These are phyloP conservation scores for Moesziomyces parantarcticus DNA, from an alignment of 1,284 basidiomycete genomes.

Conservation along the genomic window DNA sequence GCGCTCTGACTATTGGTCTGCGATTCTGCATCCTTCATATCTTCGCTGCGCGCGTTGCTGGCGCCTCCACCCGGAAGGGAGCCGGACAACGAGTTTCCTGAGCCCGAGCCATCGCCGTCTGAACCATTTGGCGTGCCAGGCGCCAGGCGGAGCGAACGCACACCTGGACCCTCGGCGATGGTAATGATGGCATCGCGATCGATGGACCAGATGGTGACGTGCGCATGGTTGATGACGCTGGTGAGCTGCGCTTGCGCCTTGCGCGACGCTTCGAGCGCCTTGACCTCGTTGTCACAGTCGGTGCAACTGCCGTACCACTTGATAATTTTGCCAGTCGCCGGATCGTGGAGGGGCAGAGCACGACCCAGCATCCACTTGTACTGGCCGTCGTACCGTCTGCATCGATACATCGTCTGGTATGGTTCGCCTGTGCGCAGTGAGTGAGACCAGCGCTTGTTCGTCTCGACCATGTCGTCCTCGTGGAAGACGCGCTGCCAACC, in stretches of 20 bases:
- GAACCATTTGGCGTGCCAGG: conserved; percentile 57
- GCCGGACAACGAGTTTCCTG: conserved; percentile 36
- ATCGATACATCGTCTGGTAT: conserved; percentile 67
- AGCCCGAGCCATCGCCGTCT: conserved; percentile 44
- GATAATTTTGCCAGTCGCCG: conserved; percentile 54
- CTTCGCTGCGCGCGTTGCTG: conserved; percentile 27
- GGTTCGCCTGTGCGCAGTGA: conserved; percentile 67
- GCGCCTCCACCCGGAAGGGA: conserved; percentile 26
- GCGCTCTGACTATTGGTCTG: conserved; percentile 53
- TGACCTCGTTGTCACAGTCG: conserved; percentile 62
- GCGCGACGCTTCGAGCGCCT: conserved; percentile 58
- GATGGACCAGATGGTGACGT: conserved; percentile 63
- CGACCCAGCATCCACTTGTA: conserved; percentile 66
- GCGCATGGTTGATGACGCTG: conserved; percentile 63
- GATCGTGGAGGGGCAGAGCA: conserved; percentile 61
- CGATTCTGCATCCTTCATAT: conserved; percentile 41
- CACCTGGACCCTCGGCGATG: conserved; percentile 62
- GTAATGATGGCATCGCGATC: conserved; percentile 58
- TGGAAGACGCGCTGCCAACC: conserved; percentile 68
- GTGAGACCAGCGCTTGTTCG: conserved; percentile 61
- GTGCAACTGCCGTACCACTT: conserved; percentile 68
- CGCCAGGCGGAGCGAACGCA: conserved; percentile 57
- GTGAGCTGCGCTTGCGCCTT: conserved; percentile 59
- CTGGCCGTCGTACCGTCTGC: conserved; percentile 57
- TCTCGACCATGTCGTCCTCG: conserved; percentile 66